Conservation (phyloP, 352 stramenopile species). For the Pythium vanterpoolii region DNA sequence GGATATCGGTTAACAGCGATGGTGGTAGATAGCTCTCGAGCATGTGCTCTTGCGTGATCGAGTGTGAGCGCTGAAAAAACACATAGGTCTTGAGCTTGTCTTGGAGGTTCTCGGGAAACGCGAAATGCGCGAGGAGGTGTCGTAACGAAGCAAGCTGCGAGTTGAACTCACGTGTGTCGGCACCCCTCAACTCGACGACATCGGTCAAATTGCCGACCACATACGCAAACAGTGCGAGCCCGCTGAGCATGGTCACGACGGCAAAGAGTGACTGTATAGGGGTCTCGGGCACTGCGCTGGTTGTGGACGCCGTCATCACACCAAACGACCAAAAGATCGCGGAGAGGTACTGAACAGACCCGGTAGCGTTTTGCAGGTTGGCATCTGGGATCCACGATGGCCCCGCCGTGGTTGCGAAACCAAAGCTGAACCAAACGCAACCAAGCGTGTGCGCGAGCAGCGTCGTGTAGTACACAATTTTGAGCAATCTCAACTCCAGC, state of each 20-base stretch:
- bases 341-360: slow-evolving; percentile 32
- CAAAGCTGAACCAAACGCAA: slow-evolving; percentile 64
- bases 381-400: slow-evolving; percentile 8
- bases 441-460: slow-evolving; percentile 47
- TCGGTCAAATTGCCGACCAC: slow-evolving; percentile 61
- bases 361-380: not conserved
- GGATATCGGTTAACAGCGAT: slow-evolving; percentile 51
- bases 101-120: slow-evolving; percentile 36
- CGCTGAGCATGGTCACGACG: slow-evolving; percentile 36
- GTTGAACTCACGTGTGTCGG: slow-evolving; percentile 55
- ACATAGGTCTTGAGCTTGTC: slow-evolving; percentile 65
- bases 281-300: slow-evolving; percentile 40
- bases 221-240: slow-evolving; percentile 49
- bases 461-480: slow-evolving; percentile 45
- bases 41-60: slow-evolving; percentile 49
- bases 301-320: slow-evolving; percentile 47
- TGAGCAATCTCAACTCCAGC: slow-evolving; percentile 41
- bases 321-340: slow-evolving; percentile 59
- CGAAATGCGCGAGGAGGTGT: slow-evolving; percentile 52
- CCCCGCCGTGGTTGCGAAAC: slow-evolving; percentile 4
- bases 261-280: slow-evolving; percentile 41
- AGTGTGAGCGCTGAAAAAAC: slow-evolving; percentile 61
- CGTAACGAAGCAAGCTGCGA: slow-evolving; percentile 49
- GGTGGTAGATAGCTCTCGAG: slow-evolving; percentile 44
- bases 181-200: slow-evolving; percentile 47